A percentile compares a stretch with the other conserved stretches of the same genome.
These are phyloP conservation scores for Smittium mucronatum DNA, from an alignment of 371 early-diverging fungal genomes.

Conservation along the genomic window DNA sequence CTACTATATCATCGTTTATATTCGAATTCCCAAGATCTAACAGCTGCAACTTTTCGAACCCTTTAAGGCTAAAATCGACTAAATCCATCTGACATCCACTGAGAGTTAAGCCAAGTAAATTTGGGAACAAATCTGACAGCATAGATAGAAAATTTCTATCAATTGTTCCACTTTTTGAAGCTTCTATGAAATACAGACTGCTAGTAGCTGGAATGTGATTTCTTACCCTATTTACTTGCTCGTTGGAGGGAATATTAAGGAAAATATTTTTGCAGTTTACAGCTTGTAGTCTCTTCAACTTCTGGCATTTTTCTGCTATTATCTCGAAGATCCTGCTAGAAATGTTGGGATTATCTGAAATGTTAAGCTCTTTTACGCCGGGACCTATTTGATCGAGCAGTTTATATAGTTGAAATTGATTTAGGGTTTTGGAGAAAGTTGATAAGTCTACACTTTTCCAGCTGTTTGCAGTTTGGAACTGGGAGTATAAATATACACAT, in stretches of 20 bases:
- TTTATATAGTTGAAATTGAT: not conserved
- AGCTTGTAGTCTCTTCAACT: not conserved
- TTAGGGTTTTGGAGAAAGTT: not conserved
- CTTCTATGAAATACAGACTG: no score
- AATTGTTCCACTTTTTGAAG: no score
- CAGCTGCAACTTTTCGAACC: not conserved
- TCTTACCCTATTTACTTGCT: no score
- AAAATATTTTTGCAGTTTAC: no score
- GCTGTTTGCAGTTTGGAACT: not conserved
- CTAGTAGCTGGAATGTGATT: no score
- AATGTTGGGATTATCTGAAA: not conserved
- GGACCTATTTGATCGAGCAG: not conserved
- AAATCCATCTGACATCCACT: not conserved
- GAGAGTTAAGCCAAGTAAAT: not conserved
- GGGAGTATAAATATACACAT: not conserved
- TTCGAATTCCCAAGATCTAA: not conserved
- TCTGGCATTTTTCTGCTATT: conserved; percentile 6
- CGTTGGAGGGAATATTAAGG: no score
- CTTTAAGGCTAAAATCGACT: not conserved
- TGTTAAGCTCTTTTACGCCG: not conserved
- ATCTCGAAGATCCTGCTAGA: not conserved
- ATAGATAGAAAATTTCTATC: no score
- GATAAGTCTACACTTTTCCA: not conserved
- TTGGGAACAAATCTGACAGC: no score
- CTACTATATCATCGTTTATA: not conserved